These are phyloP conservation scores for Colletotrichum sp. DNA, from an alignment of 2,329 filamentous ascomycete species.

Conservation along the genomic window DNA sequence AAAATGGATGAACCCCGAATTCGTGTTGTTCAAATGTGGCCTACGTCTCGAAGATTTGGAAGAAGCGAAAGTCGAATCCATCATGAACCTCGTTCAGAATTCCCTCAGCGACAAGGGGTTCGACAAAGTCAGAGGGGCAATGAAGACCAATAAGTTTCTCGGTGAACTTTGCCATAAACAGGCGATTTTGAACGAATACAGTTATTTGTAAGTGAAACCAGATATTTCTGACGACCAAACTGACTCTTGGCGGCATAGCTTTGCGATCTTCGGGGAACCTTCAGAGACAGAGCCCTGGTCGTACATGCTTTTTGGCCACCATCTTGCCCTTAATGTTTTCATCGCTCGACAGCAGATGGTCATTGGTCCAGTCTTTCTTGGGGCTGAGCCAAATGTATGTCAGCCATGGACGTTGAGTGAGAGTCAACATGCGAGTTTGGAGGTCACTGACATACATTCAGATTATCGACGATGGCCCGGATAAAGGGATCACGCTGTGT, in stretches of 20 bases:
- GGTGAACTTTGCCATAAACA: background rate
- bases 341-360: background rate
- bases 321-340: background rate
- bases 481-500: background rate
- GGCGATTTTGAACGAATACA: background rate
- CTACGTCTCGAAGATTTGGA: background rate
- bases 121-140: background rate
- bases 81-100: background rate
- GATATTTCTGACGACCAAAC: no score
- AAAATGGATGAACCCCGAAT: background rate
- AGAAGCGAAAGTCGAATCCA: background rate
- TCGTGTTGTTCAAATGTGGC: background rate
- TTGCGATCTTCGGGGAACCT: background rate
- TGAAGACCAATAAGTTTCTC: background rate
- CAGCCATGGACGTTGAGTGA: accelerated
- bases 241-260: background rate
- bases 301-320: background rate
- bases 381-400: background rate
- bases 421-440: background rate
- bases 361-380: background rate
- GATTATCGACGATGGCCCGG: background rate
- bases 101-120: background rate
- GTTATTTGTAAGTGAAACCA: background rate
- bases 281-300: background rate
- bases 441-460: background rate